A percentile compares a stretch with the other conserved stretches of the same genome.
These are phyloP conservation scores for Tetracladium marchalianum DNA, from an alignment of 495 filamentous ascomycete genomes.

Conservation along the genomic window DNA sequence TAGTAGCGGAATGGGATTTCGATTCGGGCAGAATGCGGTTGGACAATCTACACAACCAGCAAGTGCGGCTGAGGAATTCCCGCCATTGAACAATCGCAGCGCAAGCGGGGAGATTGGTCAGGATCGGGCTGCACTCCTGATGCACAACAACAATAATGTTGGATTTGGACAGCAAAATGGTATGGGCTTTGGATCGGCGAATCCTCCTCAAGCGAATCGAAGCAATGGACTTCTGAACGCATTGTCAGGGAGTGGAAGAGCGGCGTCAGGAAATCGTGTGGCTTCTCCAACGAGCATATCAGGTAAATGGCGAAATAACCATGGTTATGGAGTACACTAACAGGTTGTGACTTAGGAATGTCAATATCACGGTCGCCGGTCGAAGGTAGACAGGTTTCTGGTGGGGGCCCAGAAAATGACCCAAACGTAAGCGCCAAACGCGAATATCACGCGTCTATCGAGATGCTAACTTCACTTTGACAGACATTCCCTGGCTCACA, in stretches of 20 bases:
- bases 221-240: slow-evolving; percentile 51
- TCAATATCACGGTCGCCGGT: slow-evolving; percentile 15
- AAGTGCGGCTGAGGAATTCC: slow-evolving; percentile 66
- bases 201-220: slow-evolving; percentile 11
- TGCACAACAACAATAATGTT: slow-evolving; percentile 39
- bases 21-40: slow-evolving; percentile 42
- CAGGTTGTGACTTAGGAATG: slow-evolving; percentile 2
- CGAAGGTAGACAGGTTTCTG: slow-evolving; percentile 6
- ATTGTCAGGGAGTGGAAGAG: slow-evolving; percentile 32
- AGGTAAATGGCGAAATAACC: slow-evolving; percentile 4
- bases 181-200: slow-evolving; percentile 29
- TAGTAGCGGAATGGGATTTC: slow-evolving; percentile 48
- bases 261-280: slow-evolving; percentile 13
- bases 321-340: slow-evolving; percentile 1
- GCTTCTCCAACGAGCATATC: slow-evolving; percentile 16
- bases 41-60: slow-evolving; percentile 55
- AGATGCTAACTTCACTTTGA: too few relatives aligned
- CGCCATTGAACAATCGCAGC: slow-evolving; percentile 70
- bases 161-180: slow-evolving; percentile 50
- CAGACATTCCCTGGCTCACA: slow-evolving; percentile 11
- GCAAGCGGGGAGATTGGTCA: slow-evolving; percentile 60
- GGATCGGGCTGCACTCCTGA: slow-evolving; percentile 52
- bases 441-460: too few relatives aligned
- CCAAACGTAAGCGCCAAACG: slow-evolving; percentile 5
- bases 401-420: slow-evolving; percentile 5